Evolutionary conservation across 768 basidiomycete genomes (phyloP).

Genomic region (Phanerodontia chrysosporium): DNA sequence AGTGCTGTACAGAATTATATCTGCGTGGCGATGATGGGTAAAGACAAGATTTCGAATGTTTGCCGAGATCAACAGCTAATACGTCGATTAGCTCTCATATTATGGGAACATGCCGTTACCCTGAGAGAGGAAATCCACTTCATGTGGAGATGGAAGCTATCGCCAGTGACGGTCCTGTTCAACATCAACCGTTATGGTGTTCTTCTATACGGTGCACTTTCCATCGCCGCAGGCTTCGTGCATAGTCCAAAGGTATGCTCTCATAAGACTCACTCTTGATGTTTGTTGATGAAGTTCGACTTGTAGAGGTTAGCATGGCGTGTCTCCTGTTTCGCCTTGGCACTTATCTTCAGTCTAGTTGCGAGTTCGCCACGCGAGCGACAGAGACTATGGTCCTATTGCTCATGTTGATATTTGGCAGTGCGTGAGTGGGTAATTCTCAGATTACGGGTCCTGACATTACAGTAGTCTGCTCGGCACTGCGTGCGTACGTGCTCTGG

Average conservation of each 20-base stretch:
- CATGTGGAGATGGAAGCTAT: slow-evolving; percentile 2
- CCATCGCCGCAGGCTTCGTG: background rate
- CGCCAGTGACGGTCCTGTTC: slow-evolving; percentile 3
- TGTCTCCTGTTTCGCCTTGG: too few relatives aligned
- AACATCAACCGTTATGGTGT: slow-evolving; percentile 7
- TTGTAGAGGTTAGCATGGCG: background rate
- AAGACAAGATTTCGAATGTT: background rate
- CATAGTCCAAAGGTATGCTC: background rate
- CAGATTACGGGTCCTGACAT: background rate
- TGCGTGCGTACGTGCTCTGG: slow-evolving; percentile 5
- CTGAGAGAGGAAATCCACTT: background rate
- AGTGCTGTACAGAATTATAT: background rate
- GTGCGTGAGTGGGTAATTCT: background rate
- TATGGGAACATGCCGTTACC: slow-evolving; percentile 19
- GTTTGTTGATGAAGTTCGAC: background rate
- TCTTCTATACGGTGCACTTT: background rate
- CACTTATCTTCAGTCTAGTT: background rate
- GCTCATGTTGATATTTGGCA: slow-evolving; percentile 7
- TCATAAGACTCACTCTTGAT: background rate
- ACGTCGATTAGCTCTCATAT: slow-evolving; percentile 16
- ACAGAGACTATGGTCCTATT: background rate
- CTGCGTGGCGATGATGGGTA: background rate
- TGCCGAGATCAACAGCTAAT: background rate
- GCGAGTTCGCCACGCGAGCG: background rate
- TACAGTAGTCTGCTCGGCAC: slow-evolving; percentile 3